phyloP scores from a whole-genome alignment of 169 alveolate genomes.

The Cryptosporidium meleagridis region DNA sequence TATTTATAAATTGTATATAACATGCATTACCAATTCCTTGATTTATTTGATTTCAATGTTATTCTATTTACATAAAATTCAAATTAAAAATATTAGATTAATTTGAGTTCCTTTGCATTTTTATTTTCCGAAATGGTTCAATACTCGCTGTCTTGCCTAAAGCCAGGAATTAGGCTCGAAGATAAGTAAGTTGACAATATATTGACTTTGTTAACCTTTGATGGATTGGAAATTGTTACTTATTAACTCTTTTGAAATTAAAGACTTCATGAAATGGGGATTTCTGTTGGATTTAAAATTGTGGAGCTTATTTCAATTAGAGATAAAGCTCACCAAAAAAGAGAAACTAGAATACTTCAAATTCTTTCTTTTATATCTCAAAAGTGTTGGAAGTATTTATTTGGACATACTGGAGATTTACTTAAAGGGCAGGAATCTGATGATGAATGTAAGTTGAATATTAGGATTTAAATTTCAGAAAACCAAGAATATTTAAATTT shows the following conservation, averaged over 20 bases:
- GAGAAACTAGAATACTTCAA: conserved; percentile 80
- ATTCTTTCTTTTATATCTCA: conserved; percentile 82
- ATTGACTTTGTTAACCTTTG: too few relatives aligned
- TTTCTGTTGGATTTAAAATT: conserved; percentile 82
- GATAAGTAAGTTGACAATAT: conserved; percentile 76
- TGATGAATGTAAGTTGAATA: conserved; percentile 79
- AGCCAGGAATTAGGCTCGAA: conserved; percentile 83
- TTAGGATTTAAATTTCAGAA: not conserved
- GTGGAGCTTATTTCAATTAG: conserved; percentile 79
- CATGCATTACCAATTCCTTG: not conserved
- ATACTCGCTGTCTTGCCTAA: conserved; percentile 80
- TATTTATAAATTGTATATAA: too few relatives aligned
- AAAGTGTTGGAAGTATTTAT: conserved; percentile 82
- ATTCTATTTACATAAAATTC: not conserved
- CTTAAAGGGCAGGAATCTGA: conserved; percentile 84
- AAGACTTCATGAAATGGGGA: conserved; percentile 84
- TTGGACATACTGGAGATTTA: conserved; percentile 85
- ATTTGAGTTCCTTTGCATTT: conserved; percentile 82
- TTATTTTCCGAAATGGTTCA: conserved; percentile 84
- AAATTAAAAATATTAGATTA: conserved; percentile 66
- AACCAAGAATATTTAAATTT: not conserved
- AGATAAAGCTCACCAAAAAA: conserved; percentile 79
- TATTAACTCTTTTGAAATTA: not conserved
- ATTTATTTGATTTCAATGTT: too few relatives aligned
- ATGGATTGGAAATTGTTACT: not conserved